These are phyloP conservation scores for Dryadomyces sulphureus DNA, from an alignment of 2,329 filamentous ascomycete species.

Conservation along the genomic window DNA sequence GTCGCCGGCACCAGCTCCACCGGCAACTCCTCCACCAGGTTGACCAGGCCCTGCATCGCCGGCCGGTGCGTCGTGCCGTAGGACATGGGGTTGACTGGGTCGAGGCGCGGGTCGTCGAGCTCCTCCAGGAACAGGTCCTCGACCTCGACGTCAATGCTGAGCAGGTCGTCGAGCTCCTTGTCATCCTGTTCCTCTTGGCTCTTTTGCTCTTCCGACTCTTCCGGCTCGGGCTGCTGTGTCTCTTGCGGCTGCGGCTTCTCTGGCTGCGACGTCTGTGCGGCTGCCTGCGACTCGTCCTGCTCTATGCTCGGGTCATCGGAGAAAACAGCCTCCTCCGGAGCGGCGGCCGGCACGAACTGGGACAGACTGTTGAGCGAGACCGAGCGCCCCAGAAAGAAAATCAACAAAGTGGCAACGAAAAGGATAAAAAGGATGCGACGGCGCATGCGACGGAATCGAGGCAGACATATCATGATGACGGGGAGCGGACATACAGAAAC, in stretches of 20 bases:
- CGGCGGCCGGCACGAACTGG: not conserved
- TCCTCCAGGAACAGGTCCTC: not conserved
- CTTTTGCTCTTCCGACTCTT: not conserved
- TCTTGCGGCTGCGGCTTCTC: not conserved
- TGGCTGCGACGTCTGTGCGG: not conserved
- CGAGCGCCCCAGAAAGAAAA: slow-evolving; percentile 3
- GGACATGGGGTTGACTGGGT: slow-evolving; percentile 7
- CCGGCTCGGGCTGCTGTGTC: not conserved
- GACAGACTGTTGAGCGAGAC: not conserved
- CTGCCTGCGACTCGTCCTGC: not conserved
- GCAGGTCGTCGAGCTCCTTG: too few species aligned
- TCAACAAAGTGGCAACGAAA: not conserved
- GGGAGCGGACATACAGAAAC: not conserved
- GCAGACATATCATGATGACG: not conserved
- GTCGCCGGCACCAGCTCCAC: slow-evolving; percentile 13
- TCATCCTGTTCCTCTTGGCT: too few species aligned
- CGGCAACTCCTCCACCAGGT: slow-evolving; percentile 17
- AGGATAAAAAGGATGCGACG: slow-evolving; percentile 5
- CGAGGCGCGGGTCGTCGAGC: not conserved
- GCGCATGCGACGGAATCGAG: slow-evolving; percentile 6
- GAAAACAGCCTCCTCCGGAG: slow-evolving; percentile 1
- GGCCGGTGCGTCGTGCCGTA: slow-evolving; percentile 26
- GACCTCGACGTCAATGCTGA: too few species aligned
- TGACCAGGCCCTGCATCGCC: slow-evolving; percentile 17
- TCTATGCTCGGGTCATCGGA: not conserved